Evolutionary conservation across 768 basidiomycete species (phyloP), one percentile per base, ranked within the genome.

Genomic region (Kwoniella newhampshirensis): DNA sequence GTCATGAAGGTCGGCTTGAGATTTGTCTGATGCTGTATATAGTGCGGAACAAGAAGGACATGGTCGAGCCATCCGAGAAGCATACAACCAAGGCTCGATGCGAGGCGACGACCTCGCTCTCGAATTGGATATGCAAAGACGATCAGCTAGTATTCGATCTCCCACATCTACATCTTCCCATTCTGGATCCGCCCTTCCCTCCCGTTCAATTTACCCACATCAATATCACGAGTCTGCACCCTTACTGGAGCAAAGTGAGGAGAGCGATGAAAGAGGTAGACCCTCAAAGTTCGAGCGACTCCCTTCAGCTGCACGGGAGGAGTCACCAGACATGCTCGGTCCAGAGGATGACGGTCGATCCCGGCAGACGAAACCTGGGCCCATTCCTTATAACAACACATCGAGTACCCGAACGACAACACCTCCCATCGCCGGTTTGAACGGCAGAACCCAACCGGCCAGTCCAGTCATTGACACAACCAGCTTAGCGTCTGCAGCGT

Each of bases 71-170:
- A 56, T 61, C 2, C 28, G 48, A 11, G 37, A 61, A 7, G 59
- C 53, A 13, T 52, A 48, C 27, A 21, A 26, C 20, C 42, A 43
- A 8, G 51, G 45, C 18, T 54, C 59, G 4, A 23, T 57, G 8
- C 55, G 55, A 15, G 52, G 53, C 13, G 45, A 60, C 30, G 51
- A 61, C 20, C 44, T 64, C 11, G 20, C 60, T 37, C 25, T 57
- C 40, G 48, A 60, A 42, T 44, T 60, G 26, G 53, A 51, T 21
- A 30, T 56, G 54, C 51, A 53, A 26, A 44, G 56, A 15, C 42
- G 44, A 39, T 50, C 56, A 23, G 49, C 61, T 28, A 36, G 44
- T 27, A 45, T 51, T 18, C 41, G 28, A 51, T 46, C 49, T 17
- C 50, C 51, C 20, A 27, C 35, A 21, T 35, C 42, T 32, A n/a